Conservation (phyloP, 2,329 filamentous ascomycete species). For the Scytalidium sp. region DNA sequence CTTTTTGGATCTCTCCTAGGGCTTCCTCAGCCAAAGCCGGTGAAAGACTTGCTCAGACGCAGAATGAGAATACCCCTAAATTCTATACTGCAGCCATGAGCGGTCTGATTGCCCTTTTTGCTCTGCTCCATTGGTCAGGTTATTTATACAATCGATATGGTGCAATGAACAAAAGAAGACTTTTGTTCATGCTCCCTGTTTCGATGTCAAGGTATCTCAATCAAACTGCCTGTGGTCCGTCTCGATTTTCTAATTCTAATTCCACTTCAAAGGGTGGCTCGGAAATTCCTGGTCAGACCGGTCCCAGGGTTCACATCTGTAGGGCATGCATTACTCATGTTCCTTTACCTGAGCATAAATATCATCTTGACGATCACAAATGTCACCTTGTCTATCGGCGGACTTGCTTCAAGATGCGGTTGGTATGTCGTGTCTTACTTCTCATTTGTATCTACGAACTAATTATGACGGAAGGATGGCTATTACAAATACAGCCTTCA, state of each 20-base stretch:
- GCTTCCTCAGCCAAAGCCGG: conserved; percentile 8
- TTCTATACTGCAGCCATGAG: conserved; percentile 17
- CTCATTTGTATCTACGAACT: conserved; percentile 17
- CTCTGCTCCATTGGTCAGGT: conserved; percentile 17
- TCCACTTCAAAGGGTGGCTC: conserved; percentile 21
- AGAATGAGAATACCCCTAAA: conserved; percentile 13
- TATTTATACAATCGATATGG: conserved; percentile 16
- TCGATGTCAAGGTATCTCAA: conserved; percentile 6
- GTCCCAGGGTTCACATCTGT: conserved; percentile 35
- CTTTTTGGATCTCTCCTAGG: neutral
- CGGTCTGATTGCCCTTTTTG: conserved; percentile 17
- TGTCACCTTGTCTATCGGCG: conserved; percentile 15
- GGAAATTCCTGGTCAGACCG: conserved; percentile 12
- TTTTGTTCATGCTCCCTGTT: neutral
- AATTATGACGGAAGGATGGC: conserved; percentile 38
- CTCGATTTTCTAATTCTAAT: conserved; percentile 3
- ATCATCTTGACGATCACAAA: conserved; percentile 31
- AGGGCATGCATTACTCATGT: conserved; percentile 34
- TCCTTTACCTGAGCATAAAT: conserved; percentile 32
- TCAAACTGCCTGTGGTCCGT: neutral
- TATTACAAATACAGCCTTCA: conserved; percentile 45
- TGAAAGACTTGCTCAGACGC: conserved; percentile 2
- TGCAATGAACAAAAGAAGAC: conserved; percentile 6
- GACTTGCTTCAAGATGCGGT: conserved; percentile 16
- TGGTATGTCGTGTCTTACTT: conserved; percentile 16